phyloP scores from a whole-genome alignment of 768 basidiomycete genomes.

The Podaxis pistillaris region DNA sequence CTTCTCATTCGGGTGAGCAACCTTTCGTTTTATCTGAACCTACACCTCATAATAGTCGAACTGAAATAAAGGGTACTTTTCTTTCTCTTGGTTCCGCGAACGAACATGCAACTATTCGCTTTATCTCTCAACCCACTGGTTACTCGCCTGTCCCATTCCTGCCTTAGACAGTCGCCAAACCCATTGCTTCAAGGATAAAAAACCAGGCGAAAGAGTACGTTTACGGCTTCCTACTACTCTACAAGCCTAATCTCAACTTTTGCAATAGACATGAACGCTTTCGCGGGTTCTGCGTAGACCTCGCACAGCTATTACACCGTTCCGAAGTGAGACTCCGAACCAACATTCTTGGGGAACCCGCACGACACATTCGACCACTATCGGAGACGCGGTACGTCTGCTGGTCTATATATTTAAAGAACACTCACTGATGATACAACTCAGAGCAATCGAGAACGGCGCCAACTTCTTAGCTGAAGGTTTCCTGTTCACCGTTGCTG shows the following conservation, averaged over 20 bases:
- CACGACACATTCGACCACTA: slow-evolving; percentile 69
- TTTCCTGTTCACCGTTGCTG: slow-evolving; percentile 79
- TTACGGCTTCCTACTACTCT: slow-evolving; percentile 10
- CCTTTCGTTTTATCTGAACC: neutral
- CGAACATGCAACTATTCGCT: neutral
- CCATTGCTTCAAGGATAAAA: slow-evolving; percentile 68
- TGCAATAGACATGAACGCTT: slow-evolving; percentile 62
- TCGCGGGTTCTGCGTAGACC: slow-evolving; percentile 63
- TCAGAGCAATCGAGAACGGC: slow-evolving; percentile 81
- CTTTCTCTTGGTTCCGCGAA: neutral
- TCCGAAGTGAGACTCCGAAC: slow-evolving; percentile 71
- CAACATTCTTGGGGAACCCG: slow-evolving; percentile 74
- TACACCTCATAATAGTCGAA: slow-evolving; percentile 4
- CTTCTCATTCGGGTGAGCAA: slow-evolving; percentile 14
- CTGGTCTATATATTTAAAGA: neutral
- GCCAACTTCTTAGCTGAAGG: slow-evolving; percentile 84
- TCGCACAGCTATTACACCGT: slow-evolving; percentile 78
- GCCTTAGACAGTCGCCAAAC: slow-evolving; percentile 77
- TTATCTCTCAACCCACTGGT: neutral
- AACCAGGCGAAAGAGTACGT: slow-evolving; percentile 70
- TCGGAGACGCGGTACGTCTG: slow-evolving; percentile 66
- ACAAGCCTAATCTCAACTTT: slow-evolving; percentile 2
- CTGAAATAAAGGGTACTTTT: slow-evolving; percentile 11
- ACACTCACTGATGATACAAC: no score
- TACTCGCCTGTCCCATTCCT: neutral